Evolutionary conservation across 495 filamentous ascomycete species (phyloP), one percentile per base, ranked within the genome.

Genomic region (Poronia punctata): DNA sequence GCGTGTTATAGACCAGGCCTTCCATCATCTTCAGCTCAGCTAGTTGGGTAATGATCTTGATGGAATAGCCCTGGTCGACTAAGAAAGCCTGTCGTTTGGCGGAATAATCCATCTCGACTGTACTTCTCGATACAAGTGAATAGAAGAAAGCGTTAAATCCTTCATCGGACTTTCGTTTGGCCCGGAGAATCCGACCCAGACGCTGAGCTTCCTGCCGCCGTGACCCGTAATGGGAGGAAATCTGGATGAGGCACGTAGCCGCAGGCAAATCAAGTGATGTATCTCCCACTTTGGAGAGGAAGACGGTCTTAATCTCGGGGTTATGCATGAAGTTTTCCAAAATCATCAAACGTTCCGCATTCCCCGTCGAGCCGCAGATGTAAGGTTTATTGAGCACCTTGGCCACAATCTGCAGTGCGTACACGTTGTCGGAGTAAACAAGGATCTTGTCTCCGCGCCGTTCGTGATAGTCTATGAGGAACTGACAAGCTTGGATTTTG

Each of bases 121-220:
- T 99, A 60, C 97, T 92, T 60, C 96, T 96, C 7, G 85, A 92
- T 21, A 99, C 92, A 4, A 99, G 73, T 0, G 86, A 92, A 65
- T 99, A 99, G 67, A 99, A 99, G 67, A 99, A 99, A 0, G 92
- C 92, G 64, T 99, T 99, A 66, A 99, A 99, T 14, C 93, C 93
- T 61, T 97, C 92, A 63, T 99, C 92, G 55, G 96, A 97, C 46
- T 93, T 74, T 22, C 92, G 81, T 62, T 99, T 99, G 15, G 92
- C 92, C 54, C 92, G 78, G 8, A 99, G 81, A 54, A 99, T 99
- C 24, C 92, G 83, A 8, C 92, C 92, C 1, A 99, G 75, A 2
- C 92, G 80, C 56, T 99, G 92, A 0, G 92, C 92, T 60, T 99
- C 92, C 59, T 99, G 92, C 61, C 92, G 83, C 46, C 92, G 88